Evolutionary conservation across 2,329 filamentous ascomycete species (phyloP).

Genomic region (Sarocladium kiliense): DNA sequence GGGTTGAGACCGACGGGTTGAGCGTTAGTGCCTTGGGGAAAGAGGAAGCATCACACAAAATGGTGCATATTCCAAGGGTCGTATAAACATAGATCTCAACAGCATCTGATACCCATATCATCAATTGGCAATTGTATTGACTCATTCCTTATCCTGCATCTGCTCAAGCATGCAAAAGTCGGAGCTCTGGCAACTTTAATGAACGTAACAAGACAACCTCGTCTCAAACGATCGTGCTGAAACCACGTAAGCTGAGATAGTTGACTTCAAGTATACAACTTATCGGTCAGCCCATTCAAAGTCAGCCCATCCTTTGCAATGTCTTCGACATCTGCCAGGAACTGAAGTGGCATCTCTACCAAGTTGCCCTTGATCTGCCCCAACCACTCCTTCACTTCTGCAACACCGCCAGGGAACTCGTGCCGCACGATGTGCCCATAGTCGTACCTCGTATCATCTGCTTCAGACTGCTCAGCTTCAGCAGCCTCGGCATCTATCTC

Average conservation of each 20-base stretch:
- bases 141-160: too few relatives aligned
- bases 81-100: neutral
- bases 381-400: conserved; percentile 68
- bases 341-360: conserved; percentile 88
- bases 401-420: conserved; percentile 67
- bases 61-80: neutral
- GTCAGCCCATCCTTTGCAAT: conserved; percentile 77
- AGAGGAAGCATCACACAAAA: too few relatives aligned
- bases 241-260: too few relatives aligned
- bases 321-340: conserved; percentile 75
- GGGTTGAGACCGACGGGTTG: too few relatives aligned
- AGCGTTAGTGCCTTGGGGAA: neutral
- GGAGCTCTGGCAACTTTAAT: too few relatives aligned
- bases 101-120: neutral
- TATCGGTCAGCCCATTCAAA: conserved; percentile 66
- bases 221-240: too few relatives aligned
- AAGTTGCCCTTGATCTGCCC: conserved; percentile 62
- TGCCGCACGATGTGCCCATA: conserved; percentile 85
- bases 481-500: conserved; percentile 51
- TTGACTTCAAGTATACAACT: conserved; percentile 62
- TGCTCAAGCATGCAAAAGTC: too few relatives aligned
- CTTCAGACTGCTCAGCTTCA: conserved; percentile 50
- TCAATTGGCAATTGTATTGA: too few relatives aligned
- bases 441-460: conserved; percentile 23
- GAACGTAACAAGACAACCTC: too few relatives aligned